Base-by-base conservation (phyloP, 495 filamentous ascomycete genomes). In the Aspergillus homomorphus region DNA sequence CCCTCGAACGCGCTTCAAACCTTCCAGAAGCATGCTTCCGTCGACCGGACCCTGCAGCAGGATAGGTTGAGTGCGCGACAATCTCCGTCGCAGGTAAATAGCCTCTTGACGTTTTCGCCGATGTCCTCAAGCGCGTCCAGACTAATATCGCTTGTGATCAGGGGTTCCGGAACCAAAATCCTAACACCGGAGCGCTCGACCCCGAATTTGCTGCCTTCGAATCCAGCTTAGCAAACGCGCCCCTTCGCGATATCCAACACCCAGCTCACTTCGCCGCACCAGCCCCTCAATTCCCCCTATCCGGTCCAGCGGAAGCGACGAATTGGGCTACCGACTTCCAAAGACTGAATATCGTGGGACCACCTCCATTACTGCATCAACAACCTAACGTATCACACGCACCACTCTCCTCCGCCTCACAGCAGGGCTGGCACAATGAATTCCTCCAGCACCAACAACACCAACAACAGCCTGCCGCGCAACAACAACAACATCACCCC, bases 1-100 rank as follows among this genome's bases (percentile, higher is more conserved):
- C 91, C 93, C 22, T 92, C 92, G 12, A 96, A 92, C 73, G 85
- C 91, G 59, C 84, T 94, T 42, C 89, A 94, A 67, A 89, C 83
- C 65, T 87, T 96, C 63, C 83, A 90, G 63, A 88, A 92, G 62
- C 92, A 96, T 73, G 78, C 85, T 4, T 81, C 86, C 12, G 81
- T 85, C 48, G 90, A 98, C 69, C 80, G 89, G 18, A 87, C 88
- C 5, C 79, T 93, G 45, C 92, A 97, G 64, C 93, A 96, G 71
- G 93, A 97, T 66, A 85, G 90, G 50, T 65, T 91, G 24, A 69
- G 73, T 30, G 72, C 77, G 7, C 80, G 78, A 10, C 77, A 81
- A 49, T 72, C 80, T 18, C 76, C 83, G 10, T 71, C 76, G 46
- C 82, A 88, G 69, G 87, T 88, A 65, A 2, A 12, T 5, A 60